phyloP scores from a whole-genome alignment of 1,284 basidiomycete species.

The Cystobasidiaceae sp. region DNA sequence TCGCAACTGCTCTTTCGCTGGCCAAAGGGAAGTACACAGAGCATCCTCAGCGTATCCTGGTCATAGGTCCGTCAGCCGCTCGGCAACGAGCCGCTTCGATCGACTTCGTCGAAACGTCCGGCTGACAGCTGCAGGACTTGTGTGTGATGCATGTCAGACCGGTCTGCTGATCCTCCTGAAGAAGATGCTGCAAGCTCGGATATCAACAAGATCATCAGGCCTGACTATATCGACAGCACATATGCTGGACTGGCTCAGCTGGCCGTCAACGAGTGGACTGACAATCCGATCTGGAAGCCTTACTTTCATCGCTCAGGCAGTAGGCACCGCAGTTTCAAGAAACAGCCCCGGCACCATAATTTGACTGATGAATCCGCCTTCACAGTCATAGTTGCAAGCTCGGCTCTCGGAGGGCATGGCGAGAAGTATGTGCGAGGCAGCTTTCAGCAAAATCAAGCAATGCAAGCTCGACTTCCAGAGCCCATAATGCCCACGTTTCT shows the following conservation, averaged over 20 bases:
- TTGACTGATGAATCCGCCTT: too few relatives aligned
- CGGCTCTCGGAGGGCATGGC: slow-evolving; percentile 15
- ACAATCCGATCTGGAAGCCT: slow-evolving; percentile 61
- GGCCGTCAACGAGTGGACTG: slow-evolving; percentile 65
- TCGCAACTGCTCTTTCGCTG: slow-evolving; percentile 77
- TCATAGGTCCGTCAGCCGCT: slow-evolving; percentile 17
- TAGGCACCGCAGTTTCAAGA: background rate
- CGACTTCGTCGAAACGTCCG: background rate
- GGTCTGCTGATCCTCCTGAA: slow-evolving; percentile 61
- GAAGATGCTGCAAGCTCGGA: slow-evolving; percentile 76
- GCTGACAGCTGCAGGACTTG: too few relatives aligned
- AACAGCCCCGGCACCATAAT: background rate
- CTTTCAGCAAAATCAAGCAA: slow-evolving; percentile 4
- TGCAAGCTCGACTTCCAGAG: background rate
- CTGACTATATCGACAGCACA: slow-evolving; percentile 46
- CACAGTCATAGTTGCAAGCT: slow-evolving; percentile 20
- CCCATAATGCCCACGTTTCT: background rate
- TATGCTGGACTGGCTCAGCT: slow-evolving; percentile 67
- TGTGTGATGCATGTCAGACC: too few relatives aligned
- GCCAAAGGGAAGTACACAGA: slow-evolving; percentile 58
- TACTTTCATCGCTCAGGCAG: slow-evolving; percentile 68
- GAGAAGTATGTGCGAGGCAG: slow-evolving; percentile 23
- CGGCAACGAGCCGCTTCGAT: too few relatives aligned
- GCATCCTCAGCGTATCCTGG: slow-evolving; percentile 15
- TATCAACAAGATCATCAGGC: slow-evolving; percentile 65